Conservation (phyloP, 805 yeast species). For the Saccharomycopsis sp. region DNA sequence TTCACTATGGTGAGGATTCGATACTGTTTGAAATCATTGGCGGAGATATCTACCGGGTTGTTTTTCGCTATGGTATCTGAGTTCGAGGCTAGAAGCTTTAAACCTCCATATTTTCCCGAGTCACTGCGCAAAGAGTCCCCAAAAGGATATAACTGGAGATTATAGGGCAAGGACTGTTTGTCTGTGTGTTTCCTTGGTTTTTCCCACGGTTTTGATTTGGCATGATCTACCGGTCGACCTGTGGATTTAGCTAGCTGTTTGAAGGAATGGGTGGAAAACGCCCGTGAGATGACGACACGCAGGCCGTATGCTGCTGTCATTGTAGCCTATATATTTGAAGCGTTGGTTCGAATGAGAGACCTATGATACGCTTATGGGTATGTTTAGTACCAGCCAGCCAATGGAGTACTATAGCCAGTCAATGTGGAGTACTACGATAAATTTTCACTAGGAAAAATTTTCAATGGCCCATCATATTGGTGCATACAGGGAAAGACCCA, state of each 20-base stretch:
- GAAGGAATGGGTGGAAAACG: not conserved
- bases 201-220: not conserved
- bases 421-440: too few species aligned
- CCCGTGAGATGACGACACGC: too few species aligned
- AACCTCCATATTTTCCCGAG: conserved; percentile 1
- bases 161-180: not conserved
- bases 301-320: too few species aligned
- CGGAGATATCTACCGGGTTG: not conserved
- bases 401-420: too few species aligned
- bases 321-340: too few species aligned
- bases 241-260: not conserved
- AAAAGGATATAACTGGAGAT: not conserved
- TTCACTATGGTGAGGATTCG: not conserved
- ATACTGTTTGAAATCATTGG: not conserved
- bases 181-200: not conserved
- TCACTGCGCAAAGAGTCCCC: not conserved
- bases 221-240: not conserved
- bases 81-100: not conserved
- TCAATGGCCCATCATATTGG: too few species aligned
- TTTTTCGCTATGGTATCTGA: not conserved
- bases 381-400: too few species aligned
- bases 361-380: too few species aligned
- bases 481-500: too few species aligned
- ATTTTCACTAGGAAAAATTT: too few species aligned
- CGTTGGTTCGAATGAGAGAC: too few species aligned